Evolutionary conservation across 2,329 filamentous ascomycete genomes (phyloP), one percentile per base, ranked within the genome.

Genomic region (Pseudogymnoascus sp.): DNA sequence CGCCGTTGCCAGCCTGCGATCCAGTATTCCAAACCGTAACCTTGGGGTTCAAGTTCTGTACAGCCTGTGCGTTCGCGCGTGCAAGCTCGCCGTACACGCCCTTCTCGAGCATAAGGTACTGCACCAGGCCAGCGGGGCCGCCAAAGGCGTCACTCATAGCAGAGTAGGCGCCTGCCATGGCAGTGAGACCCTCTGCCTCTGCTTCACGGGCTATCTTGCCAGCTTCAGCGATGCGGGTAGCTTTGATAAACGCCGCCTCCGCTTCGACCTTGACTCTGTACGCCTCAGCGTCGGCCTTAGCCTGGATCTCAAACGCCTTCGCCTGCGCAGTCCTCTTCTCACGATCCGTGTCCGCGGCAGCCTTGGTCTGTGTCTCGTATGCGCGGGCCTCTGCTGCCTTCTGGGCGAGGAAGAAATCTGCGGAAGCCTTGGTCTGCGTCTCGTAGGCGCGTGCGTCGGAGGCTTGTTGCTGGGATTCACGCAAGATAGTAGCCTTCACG

Each of bases 1-100:
- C 76, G 13, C 72, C 79, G 33, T 65, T 65, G 3, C 69, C 69
- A 48, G 69, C 68, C 59, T 81, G 76, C 58, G 76, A 73, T 45
- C 89, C 89, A 7, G 90, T 95, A 72, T 90, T 94, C 91, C 90
- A 96, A 27, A 93, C 86, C 65, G 87, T 92, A 77, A 95, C 94
- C 86, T 95, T 95, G 66, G 91, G 91, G 73, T 92, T 83, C 67
- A 95, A 76, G 27, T 90, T 90, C 60, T 84, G 80, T 71, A 95
- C 84, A 33, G 89, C 90, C 33, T 80, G 73, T 55, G 88, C 90
- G 69, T 95, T 95, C 59, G 89, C 89, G 68, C 87, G 81, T 63
- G 90, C 90, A 59, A 95, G 82, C 68, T 87, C 82, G 71, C 89
- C 83, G 73, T 90, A 93, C 0, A 87, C 89, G 68, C 87, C 87